A percentile compares a stretch with the other conserved stretches of the same genome.
Evolutionary conservation across 2,329 filamentous ascomycete species (phyloP).

Genomic region (Talaromyces sp.): DNA sequence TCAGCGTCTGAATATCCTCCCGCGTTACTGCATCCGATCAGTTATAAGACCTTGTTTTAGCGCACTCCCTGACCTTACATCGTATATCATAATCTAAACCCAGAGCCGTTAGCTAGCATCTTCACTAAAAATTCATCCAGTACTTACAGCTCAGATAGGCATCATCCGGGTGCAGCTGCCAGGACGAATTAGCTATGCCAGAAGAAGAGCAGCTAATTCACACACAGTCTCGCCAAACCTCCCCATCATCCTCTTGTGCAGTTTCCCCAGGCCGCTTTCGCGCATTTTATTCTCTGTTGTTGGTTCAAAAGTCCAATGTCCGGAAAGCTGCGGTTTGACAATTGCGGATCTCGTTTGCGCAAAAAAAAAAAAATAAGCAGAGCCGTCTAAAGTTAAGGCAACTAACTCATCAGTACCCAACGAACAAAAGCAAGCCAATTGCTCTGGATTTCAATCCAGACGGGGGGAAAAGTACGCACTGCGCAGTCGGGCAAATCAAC

Average conservation of each 20-base stretch:
- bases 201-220: constrained; percentile 6
- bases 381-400: not conserved
- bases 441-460: not conserved
- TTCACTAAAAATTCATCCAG: not conserved
- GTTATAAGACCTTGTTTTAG: constrained; percentile 1
- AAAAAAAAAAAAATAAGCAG: not conserved
- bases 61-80: constrained; percentile 42
- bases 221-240: constrained; percentile 33
- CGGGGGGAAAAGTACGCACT: not conserved
- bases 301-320: not conserved
- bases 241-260: constrained; percentile 32
- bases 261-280: constrained; percentile 15
- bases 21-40: constrained; percentile 61
- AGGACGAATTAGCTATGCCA: not conserved
- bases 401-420: not conserved
- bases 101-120: not conserved
- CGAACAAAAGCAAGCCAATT: not conserved
- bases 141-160: constrained; percentile 64
- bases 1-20: constrained; percentile 83
- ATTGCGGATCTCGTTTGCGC: not conserved
- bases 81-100: constrained; percentile 58
- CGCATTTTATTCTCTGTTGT: constrained; percentile 1
- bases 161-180: constrained; percentile 55
- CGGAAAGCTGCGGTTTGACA: not conserved
- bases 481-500: not conserved